These are phyloP conservation scores for Fomitopsis schrenkii DNA, from an alignment of 1,284 basidiomycete genomes.

Conservation along the genomic window DNA sequence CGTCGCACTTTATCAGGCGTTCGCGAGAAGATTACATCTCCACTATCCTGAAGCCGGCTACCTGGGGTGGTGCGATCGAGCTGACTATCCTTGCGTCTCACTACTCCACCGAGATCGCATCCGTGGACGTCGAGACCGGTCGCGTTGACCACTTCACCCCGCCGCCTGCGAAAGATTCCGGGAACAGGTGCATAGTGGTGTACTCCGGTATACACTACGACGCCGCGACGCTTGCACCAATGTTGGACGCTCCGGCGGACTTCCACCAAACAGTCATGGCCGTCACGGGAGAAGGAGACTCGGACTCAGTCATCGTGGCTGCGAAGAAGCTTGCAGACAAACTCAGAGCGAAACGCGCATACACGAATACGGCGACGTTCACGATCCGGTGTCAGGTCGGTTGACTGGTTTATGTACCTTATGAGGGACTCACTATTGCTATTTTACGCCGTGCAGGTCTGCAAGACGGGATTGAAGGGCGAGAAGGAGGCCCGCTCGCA, in stretches of 20 bases:
- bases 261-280: conserved; percentile 90
- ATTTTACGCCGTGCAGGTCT: conserved; percentile 42
- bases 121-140: conserved; percentile 89
- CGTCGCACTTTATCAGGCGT: conserved; percentile 39
- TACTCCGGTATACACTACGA: conserved; percentile 97
- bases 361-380: conserved; percentile 89
- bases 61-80: conserved; percentile 95
- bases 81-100: conserved; percentile 78
- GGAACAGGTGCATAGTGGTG: conserved; percentile 60
- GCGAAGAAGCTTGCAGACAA: conserved; percentile 69
- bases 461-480: conserved; percentile 79
- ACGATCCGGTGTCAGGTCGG: conserved; percentile 78
- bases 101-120: conserved; percentile 82
- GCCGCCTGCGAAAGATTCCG: conserved; percentile 29
- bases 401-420: not conserved
- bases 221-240: conserved; percentile 79
- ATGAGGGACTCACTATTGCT: not conserved
- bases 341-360: conserved; percentile 74
- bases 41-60: conserved; percentile 73
- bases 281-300: conserved; percentile 37
- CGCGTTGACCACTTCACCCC: conserved; percentile 84
- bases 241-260: conserved; percentile 66
- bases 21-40: conserved; percentile 73
- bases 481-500: conserved; percentile 90
- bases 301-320: conserved; percentile 61